These are phyloP conservation scores for Spirogloea muscicola DNA, from an alignment of 139 green algal species.

Conservation along the genomic window DNA sequence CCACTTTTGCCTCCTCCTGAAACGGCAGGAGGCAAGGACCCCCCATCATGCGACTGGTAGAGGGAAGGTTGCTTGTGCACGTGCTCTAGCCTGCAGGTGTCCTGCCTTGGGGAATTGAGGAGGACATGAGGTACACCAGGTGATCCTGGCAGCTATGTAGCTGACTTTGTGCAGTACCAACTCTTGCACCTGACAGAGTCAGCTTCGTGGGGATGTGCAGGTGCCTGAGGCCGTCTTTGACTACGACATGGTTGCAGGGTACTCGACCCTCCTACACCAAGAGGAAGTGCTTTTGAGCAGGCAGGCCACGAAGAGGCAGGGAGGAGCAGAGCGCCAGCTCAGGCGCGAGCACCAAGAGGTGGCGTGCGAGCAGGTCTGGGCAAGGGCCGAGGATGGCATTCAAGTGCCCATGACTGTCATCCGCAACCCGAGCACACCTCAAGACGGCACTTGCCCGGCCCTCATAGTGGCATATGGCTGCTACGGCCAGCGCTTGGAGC, in stretches of 20 bases:
- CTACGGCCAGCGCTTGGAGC: conserved; percentile 32
- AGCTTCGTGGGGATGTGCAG: too few species aligned
- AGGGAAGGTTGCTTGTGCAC: too few species aligned
- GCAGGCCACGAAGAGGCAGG: too few species aligned
- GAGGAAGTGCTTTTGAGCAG: conserved; percentile 14
- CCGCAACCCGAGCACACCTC: neutral
- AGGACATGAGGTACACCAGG: too few species aligned
- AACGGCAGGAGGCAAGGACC: too few species aligned
- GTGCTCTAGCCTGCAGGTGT: too few species aligned
- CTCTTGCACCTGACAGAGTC: too few species aligned
- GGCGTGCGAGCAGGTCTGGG: conserved; percentile 8
- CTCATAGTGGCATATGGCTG: conserved; percentile 40
- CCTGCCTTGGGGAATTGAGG: too few species aligned
- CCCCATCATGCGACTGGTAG: too few species aligned
- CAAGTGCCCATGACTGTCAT: conserved; percentile 35
- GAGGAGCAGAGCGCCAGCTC: neutral
- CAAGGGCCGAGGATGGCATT: neutral
- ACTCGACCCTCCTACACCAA: conserved; percentile 2
- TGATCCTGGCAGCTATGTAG: too few species aligned
- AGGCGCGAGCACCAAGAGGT: neutral
- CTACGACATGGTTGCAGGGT: conserved; percentile 3
- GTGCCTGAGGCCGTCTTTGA: conserved; percentile 22
- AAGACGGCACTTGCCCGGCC: conserved; percentile 14
- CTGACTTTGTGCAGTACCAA: neutral
- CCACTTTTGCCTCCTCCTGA: too few species aligned